Evolutionary conservation across 306 rosid genomes (phyloP).

Genomic region (Morella rubra): DNA sequence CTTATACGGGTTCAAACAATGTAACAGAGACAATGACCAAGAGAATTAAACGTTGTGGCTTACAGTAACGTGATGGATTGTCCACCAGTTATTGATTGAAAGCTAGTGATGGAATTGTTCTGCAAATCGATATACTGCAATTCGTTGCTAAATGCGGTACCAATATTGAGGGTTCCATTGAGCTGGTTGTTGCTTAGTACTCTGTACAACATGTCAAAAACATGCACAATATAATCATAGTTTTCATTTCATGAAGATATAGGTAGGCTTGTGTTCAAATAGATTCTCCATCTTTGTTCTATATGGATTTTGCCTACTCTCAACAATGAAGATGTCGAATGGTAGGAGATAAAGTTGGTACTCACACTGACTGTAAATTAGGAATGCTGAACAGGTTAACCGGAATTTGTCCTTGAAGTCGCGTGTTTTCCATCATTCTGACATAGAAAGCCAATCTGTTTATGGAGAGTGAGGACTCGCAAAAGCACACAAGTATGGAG

Average conservation of each 20-base stretch:
- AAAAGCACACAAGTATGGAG: not conserved
- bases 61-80: slow-evolving; percentile 21
- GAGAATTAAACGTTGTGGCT: not conserved
- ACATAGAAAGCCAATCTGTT: not conserved
- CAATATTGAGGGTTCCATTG: slow-evolving; percentile 30
- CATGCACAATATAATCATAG: not conserved
- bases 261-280: not conserved
- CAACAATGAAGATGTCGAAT: not conserved
- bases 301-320: not conserved
- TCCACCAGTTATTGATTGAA: not conserved
- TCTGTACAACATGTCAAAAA: slow-evolving; percentile 17
- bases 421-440: slow-evolving; percentile 39
- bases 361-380: slow-evolving; percentile 40
- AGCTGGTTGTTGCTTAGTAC: slow-evolving; percentile 31
- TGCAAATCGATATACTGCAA: slow-evolving; percentile 28
- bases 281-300: not conserved
- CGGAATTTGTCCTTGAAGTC: slow-evolving; percentile 34
- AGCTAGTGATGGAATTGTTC: slow-evolving; percentile 3
- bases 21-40: not conserved
- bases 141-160: not conserved
- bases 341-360: slow-evolving; percentile 14
- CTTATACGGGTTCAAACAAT: not conserved
- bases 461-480: not conserved
- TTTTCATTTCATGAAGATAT: not conserved
- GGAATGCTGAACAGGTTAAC: slow-evolving; percentile 28